These are phyloP conservation scores for Metroxylon sagu DNA, from an alignment of 176 grass and related monocot species.

Conservation along the genomic window DNA sequence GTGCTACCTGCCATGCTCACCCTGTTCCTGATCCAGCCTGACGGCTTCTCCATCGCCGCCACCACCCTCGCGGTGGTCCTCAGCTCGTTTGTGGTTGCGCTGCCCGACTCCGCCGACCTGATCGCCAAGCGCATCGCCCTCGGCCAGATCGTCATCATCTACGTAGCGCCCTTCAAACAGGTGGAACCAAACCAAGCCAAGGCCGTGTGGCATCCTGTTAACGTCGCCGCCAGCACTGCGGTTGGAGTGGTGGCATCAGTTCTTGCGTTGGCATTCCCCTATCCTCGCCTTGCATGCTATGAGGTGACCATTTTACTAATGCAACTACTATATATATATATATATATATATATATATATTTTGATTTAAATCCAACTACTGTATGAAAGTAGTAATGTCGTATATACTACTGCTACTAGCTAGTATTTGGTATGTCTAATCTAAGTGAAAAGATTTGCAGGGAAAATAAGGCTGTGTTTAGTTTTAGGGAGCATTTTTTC, in stretches of 20 bases:
- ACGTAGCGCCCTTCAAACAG: conserved; percentile 37
- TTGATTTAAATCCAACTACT: too few relatives aligned
- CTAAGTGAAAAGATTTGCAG: too few relatives aligned
- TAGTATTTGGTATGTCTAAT: too few relatives aligned
- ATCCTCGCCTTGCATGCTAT: conserved; percentile 41
- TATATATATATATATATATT: too few relatives aligned
- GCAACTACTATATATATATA: too few relatives aligned
- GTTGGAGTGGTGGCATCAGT: conserved; percentile 49
- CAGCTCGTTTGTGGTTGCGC: conserved; percentile 47
- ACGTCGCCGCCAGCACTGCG: conserved; percentile 61
- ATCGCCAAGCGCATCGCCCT: conserved; percentile 70
- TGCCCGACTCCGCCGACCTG: conserved; percentile 25
- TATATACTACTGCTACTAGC: too few relatives aligned
- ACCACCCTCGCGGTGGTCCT: conserved; percentile 39
- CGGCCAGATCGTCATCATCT: conserved; percentile 70
- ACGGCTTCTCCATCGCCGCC: conserved; percentile 25
- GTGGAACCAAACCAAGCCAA: neutral
- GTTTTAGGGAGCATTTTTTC: too few relatives aligned
- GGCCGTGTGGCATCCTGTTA: conserved; percentile 37
- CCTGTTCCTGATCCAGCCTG: conserved; percentile 43
- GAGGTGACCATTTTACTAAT: conserved; percentile 12
- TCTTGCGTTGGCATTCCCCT: conserved; percentile 47
- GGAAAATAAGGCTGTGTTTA: too few relatives aligned
- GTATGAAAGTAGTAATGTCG: too few relatives aligned
- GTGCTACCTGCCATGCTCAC: conserved; percentile 46